phyloP scores from a whole-genome alignment of 2,329 filamentous ascomycete species.

The Akanthomyces lecanii region DNA sequence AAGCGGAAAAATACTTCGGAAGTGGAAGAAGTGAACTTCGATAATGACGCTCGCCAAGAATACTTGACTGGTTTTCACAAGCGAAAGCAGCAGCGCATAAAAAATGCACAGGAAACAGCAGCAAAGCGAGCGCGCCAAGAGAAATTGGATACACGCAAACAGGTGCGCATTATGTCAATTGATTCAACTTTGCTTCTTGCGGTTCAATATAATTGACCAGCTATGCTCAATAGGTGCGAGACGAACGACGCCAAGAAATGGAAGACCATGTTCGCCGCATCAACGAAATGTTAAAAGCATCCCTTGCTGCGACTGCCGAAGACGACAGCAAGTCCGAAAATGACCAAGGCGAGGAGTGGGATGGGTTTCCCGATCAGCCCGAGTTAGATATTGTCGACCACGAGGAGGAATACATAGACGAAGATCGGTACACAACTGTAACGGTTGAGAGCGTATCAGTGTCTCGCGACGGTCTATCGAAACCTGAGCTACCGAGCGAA shows the following conservation, averaged over 20 bases:
- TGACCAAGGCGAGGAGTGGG: slow-evolving; percentile 54
- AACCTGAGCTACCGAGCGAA: slow-evolving; percentile 38
- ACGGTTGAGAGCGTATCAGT: slow-evolving; percentile 86
- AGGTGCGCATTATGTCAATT: slow-evolving; percentile 50
- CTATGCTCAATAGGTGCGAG: slow-evolving; percentile 60
- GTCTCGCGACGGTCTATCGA: slow-evolving; percentile 67
- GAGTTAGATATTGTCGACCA: slow-evolving; percentile 59
- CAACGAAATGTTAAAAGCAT: slow-evolving; percentile 63
- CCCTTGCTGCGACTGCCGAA: slow-evolving; percentile 45
- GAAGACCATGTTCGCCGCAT: slow-evolving; percentile 77
- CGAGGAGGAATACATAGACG: slow-evolving; percentile 93
- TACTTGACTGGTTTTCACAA: slow-evolving; percentile 97
- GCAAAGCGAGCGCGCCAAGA: slow-evolving; percentile 74
- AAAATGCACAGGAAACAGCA: slow-evolving; percentile 78
- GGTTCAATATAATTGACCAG: background rate
- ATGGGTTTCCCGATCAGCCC: slow-evolving; percentile 56
- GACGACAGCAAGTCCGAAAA: slow-evolving; percentile 35
- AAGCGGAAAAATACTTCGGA: slow-evolving; percentile 57
- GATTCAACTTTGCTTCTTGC: background rate
- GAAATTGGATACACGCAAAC: slow-evolving; percentile 66
- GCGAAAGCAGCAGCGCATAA: slow-evolving; percentile 80
- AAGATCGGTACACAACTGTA: slow-evolving; percentile 92
- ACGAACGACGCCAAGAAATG: slow-evolving; percentile 76
- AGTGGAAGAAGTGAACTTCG: slow-evolving; percentile 81
- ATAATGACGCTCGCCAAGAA: slow-evolving; percentile 72